Percentiles rank a stretch among this genome's conserved stretches.
phyloP scores from a whole-genome alignment of 108 stramenopile genomes.

The Seminavis robusta region DNA sequence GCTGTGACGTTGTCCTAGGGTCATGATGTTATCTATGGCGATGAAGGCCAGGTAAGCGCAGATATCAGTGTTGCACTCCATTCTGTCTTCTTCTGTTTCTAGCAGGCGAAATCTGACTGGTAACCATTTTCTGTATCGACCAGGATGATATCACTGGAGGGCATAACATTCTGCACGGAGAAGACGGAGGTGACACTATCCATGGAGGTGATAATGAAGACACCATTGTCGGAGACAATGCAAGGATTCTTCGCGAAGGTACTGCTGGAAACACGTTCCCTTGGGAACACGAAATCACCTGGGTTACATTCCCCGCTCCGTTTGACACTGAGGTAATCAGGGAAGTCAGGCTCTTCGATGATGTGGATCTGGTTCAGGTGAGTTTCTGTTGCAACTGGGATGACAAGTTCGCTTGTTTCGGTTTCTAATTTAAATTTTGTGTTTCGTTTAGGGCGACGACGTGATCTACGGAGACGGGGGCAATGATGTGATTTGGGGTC shows the following conservation, averaged over 20 bases:
- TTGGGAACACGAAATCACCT: slow-evolving; percentile 11
- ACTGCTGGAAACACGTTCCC: slow-evolving; percentile 11
- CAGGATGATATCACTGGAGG: slow-evolving; percentile 27
- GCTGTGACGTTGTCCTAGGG: too few relatives aligned
- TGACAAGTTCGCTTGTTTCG: not conserved
- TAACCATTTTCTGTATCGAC: too few relatives aligned
- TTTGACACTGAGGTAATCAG: slow-evolving; percentile 24
- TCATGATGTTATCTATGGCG: slow-evolving; percentile 16
- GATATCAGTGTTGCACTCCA: too few relatives aligned
- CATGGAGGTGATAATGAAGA: slow-evolving; percentile 18
- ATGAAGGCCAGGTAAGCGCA: too few relatives aligned
- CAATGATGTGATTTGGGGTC: slow-evolving; percentile 24
- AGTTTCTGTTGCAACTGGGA: too few relatives aligned
- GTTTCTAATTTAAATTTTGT: too few relatives aligned
- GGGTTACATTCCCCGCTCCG: slow-evolving; percentile 14
- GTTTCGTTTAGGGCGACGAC: too few relatives aligned
- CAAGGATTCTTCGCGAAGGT: slow-evolving; percentile 27
- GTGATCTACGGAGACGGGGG: slow-evolving; percentile 11
- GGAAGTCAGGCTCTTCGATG: slow-evolving; percentile 18
- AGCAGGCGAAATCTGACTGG: too few relatives aligned
- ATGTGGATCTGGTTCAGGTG: slow-evolving; percentile 21
- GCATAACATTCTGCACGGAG: slow-evolving; percentile 17
- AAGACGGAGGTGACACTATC: slow-evolving; percentile 14
- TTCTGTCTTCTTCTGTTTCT: too few relatives aligned
- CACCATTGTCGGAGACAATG: slow-evolving; percentile 34